These are phyloP conservation scores for Penicillium maclennaniae DNA, from an alignment of 495 filamentous ascomycete genomes.

Conservation along the genomic window DNA sequence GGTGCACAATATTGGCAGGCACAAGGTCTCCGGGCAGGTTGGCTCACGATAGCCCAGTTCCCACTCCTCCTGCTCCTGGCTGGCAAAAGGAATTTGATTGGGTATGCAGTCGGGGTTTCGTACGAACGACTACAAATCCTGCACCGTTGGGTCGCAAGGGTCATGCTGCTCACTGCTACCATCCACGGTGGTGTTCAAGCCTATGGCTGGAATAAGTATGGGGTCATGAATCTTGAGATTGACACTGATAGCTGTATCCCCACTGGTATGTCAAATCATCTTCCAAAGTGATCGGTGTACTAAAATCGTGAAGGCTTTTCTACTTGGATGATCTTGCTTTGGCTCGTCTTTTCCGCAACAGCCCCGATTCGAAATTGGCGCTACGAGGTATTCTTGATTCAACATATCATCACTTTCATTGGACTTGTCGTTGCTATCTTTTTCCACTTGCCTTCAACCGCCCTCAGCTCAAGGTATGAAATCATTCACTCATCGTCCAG, in stretches of 20 bases:
- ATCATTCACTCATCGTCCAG: background rate
- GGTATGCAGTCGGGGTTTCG: conserved; percentile 1
- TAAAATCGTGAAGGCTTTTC: conserved; percentile 4
- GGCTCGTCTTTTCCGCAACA: background rate
- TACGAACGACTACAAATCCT: conserved; percentile 9
- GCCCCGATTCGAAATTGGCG: background rate
- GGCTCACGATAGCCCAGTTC: conserved; percentile 9
- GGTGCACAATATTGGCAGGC: conserved; percentile 7
- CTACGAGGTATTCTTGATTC: background rate
- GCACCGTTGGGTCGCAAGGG: conserved; percentile 12
- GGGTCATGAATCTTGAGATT: conserved; percentile 7
- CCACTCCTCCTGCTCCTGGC: conserved; percentile 9
- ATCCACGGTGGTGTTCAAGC: conserved; percentile 7
- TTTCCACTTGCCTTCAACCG: conserved; percentile 9
- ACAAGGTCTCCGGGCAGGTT: conserved; percentile 2
- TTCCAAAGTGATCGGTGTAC: background rate
- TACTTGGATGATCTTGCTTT: conserved; percentile 8
- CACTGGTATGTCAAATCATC: background rate
- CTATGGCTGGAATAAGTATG: conserved; percentile 7
- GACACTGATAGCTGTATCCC: conserved; percentile 9
- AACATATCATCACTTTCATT: conserved; percentile 1
- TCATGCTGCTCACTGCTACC: conserved; percentile 8
- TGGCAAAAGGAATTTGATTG: conserved; percentile 9
- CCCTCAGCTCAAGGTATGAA: conserved; percentile 6
- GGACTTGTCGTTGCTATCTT: conserved; percentile 3